Base-by-base conservation (phyloP, 768 basidiomycete genomes). In the Russula vinacea region DNA sequence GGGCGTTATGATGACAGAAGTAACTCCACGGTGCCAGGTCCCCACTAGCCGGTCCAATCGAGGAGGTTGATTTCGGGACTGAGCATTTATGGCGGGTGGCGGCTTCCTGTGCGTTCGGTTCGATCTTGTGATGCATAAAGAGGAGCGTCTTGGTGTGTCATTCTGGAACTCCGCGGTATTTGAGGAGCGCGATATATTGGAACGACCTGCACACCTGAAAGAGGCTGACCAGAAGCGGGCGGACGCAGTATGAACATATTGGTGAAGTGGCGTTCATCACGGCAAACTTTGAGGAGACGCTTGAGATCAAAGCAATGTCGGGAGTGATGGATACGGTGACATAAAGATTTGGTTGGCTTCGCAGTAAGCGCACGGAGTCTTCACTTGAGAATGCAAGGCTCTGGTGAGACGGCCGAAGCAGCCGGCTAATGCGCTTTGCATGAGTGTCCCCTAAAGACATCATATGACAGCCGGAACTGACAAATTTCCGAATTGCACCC, bases 61-160 rank as follows among this genome's bases (percentile, higher is more conserved):
- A 32, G 29, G 16, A 26, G 32, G 17, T 52, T 33, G 8, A 33
- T 54, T 54, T 54, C 13, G 33, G n/a, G 16, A 37, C 51, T 17
- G 9, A 35, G 17, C 4, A n/a, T 29, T 42, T 10, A n/a, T 45
- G 19, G 32, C 1, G 51, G 51, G 19, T 32, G 32, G 32, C 29
- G 32, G 24, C 14, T 56, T 56, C 42, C 13, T 33, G 33, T 8
- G 57, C 1, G 33, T 47, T 58, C 33, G n/a, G 57, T 57, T 57
- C 42, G 54, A n/a, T 45, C 29, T 44, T 32, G 24, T n/a, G 24
- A 16, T 29, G 40, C 26, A 4, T 29, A 11, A 42, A 54, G 13
- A 22, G 8, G 35, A 35, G 35, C 14, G 35, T 35, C 50, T 8
- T 5, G 52, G 33, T 54, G 35, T 17, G 19, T 22, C 19, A n/a